Conservation (phyloP, 2,329 filamentous ascomycete species). For the Sporothrix curviconia region DNA sequence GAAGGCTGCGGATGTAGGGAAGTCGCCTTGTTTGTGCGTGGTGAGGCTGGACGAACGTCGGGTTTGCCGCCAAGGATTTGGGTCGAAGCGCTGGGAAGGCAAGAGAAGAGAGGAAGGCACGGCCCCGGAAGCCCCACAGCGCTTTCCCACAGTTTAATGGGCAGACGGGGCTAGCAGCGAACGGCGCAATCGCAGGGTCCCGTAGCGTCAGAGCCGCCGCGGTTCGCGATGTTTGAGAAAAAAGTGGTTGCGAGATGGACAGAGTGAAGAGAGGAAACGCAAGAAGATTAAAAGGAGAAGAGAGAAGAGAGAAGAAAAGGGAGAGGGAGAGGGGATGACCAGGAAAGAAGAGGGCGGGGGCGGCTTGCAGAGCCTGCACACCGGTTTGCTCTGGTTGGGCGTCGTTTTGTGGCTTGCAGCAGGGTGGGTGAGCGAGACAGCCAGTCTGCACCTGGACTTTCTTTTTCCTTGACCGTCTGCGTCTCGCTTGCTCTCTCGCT, state of each 20-base stretch:
- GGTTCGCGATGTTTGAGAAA: background rate
- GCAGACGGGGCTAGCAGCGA: too few relatives aligned
- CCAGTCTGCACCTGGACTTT: too few relatives aligned
- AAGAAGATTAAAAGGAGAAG: background rate
- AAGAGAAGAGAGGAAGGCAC: background rate
- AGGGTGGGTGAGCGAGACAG: too few relatives aligned
- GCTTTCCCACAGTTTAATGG: background rate
- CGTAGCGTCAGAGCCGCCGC: background rate
- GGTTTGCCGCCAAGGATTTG: background rate
- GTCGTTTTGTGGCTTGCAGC: too few relatives aligned
- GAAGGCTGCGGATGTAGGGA: too few relatives aligned
- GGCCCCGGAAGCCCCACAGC: background rate
- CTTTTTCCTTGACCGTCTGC: too few relatives aligned
- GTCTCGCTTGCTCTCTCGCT: too few relatives aligned
- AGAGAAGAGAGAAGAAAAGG: background rate
- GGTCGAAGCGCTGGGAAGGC: background rate
- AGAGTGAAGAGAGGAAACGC: background rate
- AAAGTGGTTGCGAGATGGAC: background rate
- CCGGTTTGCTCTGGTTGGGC: too few relatives aligned
- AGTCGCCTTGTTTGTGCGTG: background rate
- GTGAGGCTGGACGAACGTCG: slow-evolving; percentile 27
- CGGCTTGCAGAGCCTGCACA: too few relatives aligned
- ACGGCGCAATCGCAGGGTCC: background rate
- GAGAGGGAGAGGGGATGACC: background rate
- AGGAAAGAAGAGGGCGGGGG: background rate